Evolutionary conservation across 1,284 basidiomycete genomes (phyloP).

Genomic region (Coriolopsis trogii): DNA sequence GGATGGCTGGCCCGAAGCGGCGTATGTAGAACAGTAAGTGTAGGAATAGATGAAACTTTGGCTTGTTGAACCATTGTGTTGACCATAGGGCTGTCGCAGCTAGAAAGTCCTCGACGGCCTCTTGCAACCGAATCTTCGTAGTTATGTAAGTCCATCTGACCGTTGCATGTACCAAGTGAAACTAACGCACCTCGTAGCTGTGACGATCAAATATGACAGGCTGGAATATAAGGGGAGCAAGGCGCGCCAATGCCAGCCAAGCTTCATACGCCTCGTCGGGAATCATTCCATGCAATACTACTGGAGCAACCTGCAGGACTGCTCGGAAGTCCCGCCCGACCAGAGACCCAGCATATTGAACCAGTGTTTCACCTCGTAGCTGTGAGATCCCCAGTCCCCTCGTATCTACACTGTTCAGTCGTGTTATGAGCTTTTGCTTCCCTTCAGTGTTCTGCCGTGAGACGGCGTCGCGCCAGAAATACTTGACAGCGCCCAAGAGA

Average conservation of each 20-base stretch:
- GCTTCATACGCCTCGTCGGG: conserved; percentile 15
- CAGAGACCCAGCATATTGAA: conserved; percentile 32
- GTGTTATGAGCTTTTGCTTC: conserved; percentile 21
- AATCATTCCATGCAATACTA: conserved; percentile 29
- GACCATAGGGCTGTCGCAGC: conserved; percentile 22
- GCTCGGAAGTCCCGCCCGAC: conserved; percentile 31
- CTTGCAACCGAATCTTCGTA: conserved; percentile 8
- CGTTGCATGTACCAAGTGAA: background rate
- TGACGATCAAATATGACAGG: conserved; percentile 24
- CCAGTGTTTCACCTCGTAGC: conserved; percentile 25
- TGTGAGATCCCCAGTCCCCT: conserved; percentile 23
- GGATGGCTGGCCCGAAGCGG: conserved; percentile 31
- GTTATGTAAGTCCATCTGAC: background rate
- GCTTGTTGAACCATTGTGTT: conserved; percentile 34
- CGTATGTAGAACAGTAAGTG: conserved; percentile 30
- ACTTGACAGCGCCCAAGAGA: conserved; percentile 37
- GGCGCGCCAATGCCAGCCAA: conserved; percentile 25
- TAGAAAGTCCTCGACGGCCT: conserved; percentile 24
- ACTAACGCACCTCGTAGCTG: conserved; percentile 19
- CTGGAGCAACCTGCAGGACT: conserved; percentile 30
- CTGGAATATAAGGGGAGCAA: conserved; percentile 30
- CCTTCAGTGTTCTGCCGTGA: conserved; percentile 13
- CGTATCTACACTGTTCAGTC: conserved; percentile 22
- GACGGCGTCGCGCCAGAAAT: conserved; percentile 37
- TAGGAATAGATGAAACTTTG: conserved; percentile 34